A percentile compares a stretch with the other conserved stretches of the same genome.
These are phyloP conservation scores for Juglanconis juglandina DNA, from an alignment of 2,329 filamentous ascomycete species.

Conservation along the genomic window DNA sequence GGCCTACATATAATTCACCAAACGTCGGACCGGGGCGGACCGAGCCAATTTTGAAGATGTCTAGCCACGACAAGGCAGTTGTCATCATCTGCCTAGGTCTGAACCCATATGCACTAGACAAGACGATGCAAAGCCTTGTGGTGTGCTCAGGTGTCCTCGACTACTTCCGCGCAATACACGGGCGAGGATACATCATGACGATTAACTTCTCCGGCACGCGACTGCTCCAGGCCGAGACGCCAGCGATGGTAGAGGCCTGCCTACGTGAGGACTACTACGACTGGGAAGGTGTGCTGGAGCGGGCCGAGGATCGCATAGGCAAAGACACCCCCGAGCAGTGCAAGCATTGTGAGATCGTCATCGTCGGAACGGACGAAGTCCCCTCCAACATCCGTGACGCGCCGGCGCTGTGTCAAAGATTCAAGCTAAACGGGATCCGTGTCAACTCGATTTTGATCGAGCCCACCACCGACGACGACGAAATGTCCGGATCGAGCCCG, in stretches of 20 bases:
- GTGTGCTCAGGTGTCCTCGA: constrained; percentile 15
- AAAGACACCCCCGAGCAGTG: constrained; percentile 4
- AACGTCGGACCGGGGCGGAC: too few relatives aligned
- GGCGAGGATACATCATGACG: constrained; percentile 13
- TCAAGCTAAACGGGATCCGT: neutral
- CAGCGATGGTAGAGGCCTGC: constrained; percentile 17
- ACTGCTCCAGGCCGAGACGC: constrained; percentile 26
- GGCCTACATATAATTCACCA: neutral
- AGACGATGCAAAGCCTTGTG: constrained; percentile 13
- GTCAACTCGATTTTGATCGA: constrained; percentile 13
- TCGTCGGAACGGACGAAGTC: constrained; percentile 12
- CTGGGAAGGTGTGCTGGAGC: constrained; percentile 6
- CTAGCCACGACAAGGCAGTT: constrained; percentile 1
- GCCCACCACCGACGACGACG: neutral
- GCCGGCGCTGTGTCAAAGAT: constrained; percentile 1
- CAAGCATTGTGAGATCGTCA: constrained; percentile 8
- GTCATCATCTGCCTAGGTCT: constrained; percentile 13
- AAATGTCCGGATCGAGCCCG: constrained; percentile 1
- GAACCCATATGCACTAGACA: constrained; percentile 8
- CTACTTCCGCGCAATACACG: constrained; percentile 12
- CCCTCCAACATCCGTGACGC: constrained; percentile 1
- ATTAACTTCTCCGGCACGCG: constrained; percentile 27
- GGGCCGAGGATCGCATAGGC: constrained; percentile 9
- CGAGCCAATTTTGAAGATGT: neutral
- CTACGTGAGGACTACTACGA: constrained; percentile 13